Percentiles rank a stretch among this genome's conserved stretches.
Evolutionary conservation across 2,329 filamentous ascomycete genomes (phyloP).

Genomic region (Arachnomyces sp.): DNA sequence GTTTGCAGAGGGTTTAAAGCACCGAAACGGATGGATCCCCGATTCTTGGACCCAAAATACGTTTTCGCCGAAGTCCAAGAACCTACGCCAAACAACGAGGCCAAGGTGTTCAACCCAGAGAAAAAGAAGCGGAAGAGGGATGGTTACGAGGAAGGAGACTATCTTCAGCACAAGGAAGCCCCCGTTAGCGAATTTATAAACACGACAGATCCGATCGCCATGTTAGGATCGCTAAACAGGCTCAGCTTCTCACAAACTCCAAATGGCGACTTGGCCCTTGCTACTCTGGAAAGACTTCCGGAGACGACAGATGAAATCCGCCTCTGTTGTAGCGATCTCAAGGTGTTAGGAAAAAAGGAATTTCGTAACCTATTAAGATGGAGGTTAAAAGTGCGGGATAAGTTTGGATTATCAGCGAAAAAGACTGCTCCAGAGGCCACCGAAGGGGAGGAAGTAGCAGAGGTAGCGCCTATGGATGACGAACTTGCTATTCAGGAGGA

Average conservation of each 20-base stretch:
- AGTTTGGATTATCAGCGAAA: conserved; percentile 78
- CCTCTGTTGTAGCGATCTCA: conserved; percentile 70
- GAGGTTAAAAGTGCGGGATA: conserved; percentile 80
- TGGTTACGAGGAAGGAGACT: conserved; percentile 95
- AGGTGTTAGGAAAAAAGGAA: conserved; percentile 85
- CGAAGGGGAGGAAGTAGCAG: conserved; percentile 59
- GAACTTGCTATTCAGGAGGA: conserved; percentile 86
- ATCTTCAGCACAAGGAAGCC: conserved; percentile 81
- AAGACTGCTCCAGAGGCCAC: conserved; percentile 43
- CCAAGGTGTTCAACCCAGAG: conserved; percentile 96
- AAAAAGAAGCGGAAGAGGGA: conserved; percentile 96
- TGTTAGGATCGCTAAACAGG: conserved; percentile 77
- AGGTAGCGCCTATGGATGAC: conserved; percentile 87
- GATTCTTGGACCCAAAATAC: conserved; percentile 77
- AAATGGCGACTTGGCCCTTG: conserved; percentile 76
- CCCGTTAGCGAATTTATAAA: conserved; percentile 89
- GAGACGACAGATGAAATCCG: conserved; percentile 80
- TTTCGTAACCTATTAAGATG: conserved; percentile 85
- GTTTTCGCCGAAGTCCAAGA: conserved; percentile 90
- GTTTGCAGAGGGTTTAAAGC: conserved; percentile 94
- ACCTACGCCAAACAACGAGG: conserved; percentile 85
- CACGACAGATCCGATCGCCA: conserved; percentile 83
- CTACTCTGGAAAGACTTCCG: conserved; percentile 74
- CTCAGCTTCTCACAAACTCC: conserved; percentile 72
- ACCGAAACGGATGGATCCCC: conserved; percentile 84